These are phyloP conservation scores for Physcomitrium patens DNA, from an alignment of 225 moss, liverwort and hornwort species.

Conservation along the genomic window DNA sequence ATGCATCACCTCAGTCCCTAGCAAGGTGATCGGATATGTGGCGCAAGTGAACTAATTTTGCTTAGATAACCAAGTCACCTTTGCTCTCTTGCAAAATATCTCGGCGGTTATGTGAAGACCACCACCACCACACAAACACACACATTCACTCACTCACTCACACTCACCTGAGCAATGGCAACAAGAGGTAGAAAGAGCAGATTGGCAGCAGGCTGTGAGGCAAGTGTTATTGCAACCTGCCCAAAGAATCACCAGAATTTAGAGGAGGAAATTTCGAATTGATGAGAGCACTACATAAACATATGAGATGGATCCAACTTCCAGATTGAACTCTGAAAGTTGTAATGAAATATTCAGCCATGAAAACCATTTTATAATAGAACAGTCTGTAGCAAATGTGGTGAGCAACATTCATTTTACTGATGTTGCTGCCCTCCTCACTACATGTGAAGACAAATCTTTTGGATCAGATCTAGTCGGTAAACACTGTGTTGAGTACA, in stretches of 20 bases:
- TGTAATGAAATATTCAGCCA: too few species aligned
- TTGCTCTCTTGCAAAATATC: too few species aligned
- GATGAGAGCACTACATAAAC: too few species aligned
- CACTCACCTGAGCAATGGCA: conserved; percentile 75
- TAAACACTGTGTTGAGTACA: neutral
- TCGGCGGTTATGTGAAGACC: too few species aligned
- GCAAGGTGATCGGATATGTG: too few species aligned
- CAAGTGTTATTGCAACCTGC: conserved; percentile 82
- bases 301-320: too few species aligned
- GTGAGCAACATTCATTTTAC: neutral
- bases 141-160: too few species aligned
- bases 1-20: too few species aligned
- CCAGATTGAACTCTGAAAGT: too few species aligned
- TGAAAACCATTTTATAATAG: neutral
- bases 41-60: too few species aligned
- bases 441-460: neutral
- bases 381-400: neutral
- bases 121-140: too few species aligned
- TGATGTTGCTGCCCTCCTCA: conserved; percentile 11
- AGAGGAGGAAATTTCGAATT: neutral
- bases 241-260: conserved; percentile 27
- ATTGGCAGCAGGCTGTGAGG: conserved; percentile 63
- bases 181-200: conserved; percentile 73
- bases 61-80: too few species aligned
- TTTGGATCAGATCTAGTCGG: conserved; percentile 7